Evolutionary conservation across 352 stramenopile genomes (phyloP), one percentile per base, ranked within the genome.

Genomic region (Globisporangium paroecandrum): DNA sequence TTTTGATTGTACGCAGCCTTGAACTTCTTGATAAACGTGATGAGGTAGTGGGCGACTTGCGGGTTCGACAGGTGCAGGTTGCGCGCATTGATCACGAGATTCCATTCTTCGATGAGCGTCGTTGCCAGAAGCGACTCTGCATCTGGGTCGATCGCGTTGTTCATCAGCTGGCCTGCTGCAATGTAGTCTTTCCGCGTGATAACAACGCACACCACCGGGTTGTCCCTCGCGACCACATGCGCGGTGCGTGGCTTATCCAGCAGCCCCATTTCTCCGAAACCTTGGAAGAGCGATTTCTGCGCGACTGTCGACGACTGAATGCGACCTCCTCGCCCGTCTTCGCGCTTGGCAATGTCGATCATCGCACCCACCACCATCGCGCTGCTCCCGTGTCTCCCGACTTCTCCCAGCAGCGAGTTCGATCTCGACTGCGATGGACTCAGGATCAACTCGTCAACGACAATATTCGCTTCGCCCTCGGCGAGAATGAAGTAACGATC

Each of bases 231-330:
- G 1, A 88, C 59, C 13, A 90, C 84, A 25, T 77, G 66, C 0
- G 86, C 75, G 0, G 83, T 82, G 25, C 84, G 74, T 18, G 84
- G 77, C 41, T 81, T 83, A 18, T 74, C 77, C 27, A 94, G 71
- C 15, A 94, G 72, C 5, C 84, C 86, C 86, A 94, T 94, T 54
- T 94, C 86, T 1, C 84, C 86, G 66, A 94, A 93, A 36, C 86
- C 78, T 67, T 93, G 76, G 41, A 83, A 92, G 51, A 83, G 49
- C 12, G 76, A 76, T 67, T 91, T 92, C 34, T 78, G 77, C 7
- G 77, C 80, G 4, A 89, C 71, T 20, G 79, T 64, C 2, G 79
- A 81, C n/a, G 65, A 71, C 34, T 60, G 62, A 0, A 77, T 15
- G 51, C 59, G 54, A 32, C 55, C 32, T 47, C 68, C 22, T 62